phyloP scores from a whole-genome alignment of 2,329 filamentous ascomycete genomes.

The Claviceps sp. region DNA sequence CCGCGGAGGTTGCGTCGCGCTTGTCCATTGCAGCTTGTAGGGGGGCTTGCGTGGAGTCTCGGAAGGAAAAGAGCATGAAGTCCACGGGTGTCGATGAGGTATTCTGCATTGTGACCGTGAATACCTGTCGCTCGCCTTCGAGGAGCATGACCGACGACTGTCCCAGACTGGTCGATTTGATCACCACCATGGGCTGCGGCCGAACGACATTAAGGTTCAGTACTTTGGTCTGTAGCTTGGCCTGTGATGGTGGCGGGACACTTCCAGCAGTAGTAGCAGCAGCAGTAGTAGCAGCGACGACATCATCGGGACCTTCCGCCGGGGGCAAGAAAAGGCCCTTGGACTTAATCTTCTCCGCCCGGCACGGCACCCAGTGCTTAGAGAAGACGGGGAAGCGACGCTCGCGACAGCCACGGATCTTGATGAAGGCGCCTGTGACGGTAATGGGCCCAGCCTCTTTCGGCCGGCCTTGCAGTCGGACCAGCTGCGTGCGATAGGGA shows the following conservation, averaged over 20 bases:
- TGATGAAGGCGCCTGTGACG: constrained; percentile 66
- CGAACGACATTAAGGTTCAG: constrained; percentile 63
- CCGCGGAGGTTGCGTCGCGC: constrained; percentile 63
- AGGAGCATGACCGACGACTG: constrained; percentile 86
- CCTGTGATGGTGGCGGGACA: constrained; percentile 17
- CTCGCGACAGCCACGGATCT: constrained; percentile 68
- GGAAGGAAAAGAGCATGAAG: constrained; percentile 76
- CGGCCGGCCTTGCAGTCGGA: constrained; percentile 58
- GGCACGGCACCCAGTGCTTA: constrained; percentile 58
- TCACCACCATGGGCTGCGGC: constrained; percentile 60
- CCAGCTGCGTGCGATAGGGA: constrained; percentile 68
- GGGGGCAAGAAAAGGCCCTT: constrained; percentile 45
- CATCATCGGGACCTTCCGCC: constrained; percentile 30
- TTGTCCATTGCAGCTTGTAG: constrained; percentile 62
- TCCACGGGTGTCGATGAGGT: constrained; percentile 64
- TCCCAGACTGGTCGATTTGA: constrained; percentile 64
- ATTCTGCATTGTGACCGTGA: constrained; percentile 72
- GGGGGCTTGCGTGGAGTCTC: constrained; percentile 71
- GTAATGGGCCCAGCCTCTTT: constrained; percentile 53
- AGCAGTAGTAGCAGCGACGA: no score
- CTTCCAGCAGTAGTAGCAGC: no score
- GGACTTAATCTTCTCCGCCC: constrained; percentile 61
- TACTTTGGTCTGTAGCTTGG: constrained; percentile 32
- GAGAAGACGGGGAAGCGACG: constrained; percentile 74
- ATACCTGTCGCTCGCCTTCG: constrained; percentile 70